Percentiles rank a stretch among this genome's conserved stretches.
phyloP scores from a whole-genome alignment of 75 land plant species.

The Adiantum capillusveneris region DNA sequence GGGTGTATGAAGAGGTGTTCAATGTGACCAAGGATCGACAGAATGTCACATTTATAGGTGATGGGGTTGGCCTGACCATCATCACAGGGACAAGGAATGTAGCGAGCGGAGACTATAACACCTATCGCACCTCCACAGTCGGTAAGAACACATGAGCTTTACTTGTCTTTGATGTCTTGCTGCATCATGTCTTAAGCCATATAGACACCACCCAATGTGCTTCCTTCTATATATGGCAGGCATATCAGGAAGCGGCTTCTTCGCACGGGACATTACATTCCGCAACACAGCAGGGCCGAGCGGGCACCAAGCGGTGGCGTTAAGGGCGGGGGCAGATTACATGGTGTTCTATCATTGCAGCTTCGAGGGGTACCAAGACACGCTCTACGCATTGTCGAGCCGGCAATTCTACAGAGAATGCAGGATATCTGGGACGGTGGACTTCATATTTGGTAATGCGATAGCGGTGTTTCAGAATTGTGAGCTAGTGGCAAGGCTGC shows the following conservation, averaged over 20 bases:
- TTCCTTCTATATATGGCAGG: constrained; percentile 4
- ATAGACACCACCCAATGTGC: no score
- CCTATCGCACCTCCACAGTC: constrained; percentile 13
- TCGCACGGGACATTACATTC: constrained; percentile 32
- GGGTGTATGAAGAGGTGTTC: constrained; percentile 54
- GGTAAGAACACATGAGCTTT: constrained; percentile 5
- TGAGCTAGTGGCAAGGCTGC: constrained; percentile 46
- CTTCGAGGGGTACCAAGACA: constrained; percentile 60
- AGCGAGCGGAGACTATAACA: constrained; percentile 9
- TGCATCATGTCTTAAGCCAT: no score
- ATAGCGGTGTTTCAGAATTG: constrained; percentile 67
- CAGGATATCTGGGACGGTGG: constrained; percentile 72
- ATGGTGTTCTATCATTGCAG: constrained; percentile 46
- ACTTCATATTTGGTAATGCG: constrained; percentile 82
- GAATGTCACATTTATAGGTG: constrained; percentile 20
- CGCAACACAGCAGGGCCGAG: constrained; percentile 35
- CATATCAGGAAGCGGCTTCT: constrained; percentile 29
- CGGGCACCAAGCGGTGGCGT: constrained; percentile 71
- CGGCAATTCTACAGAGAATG: constrained; percentile 62
- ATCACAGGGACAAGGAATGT: constrained; percentile 16
- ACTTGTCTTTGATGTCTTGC: no score
- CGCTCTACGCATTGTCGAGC: constrained; percentile 36
- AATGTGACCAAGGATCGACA: constrained; percentile 46
- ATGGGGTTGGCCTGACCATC: constrained; percentile 16
- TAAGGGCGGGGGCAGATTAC: constrained; percentile 42